Evolutionary conservation across 768 basidiomycete species (phyloP).

Genomic region (Boletus sp.): DNA sequence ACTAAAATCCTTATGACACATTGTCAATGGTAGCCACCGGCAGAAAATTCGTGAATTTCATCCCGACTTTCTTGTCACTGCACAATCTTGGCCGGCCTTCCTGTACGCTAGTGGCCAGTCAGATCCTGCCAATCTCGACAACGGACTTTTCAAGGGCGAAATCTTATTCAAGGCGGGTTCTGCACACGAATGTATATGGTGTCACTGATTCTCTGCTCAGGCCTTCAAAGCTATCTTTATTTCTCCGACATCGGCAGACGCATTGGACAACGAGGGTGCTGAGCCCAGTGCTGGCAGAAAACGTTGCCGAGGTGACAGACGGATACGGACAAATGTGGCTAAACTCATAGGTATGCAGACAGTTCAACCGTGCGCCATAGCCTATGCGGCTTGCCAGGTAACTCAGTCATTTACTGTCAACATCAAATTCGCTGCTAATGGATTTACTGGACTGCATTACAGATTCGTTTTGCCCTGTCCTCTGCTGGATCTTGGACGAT

Average conservation of each 20-base stretch:
- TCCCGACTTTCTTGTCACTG: not conserved
- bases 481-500: not conserved
- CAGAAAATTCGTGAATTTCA: not conserved
- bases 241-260: not conserved
- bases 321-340: not conserved
- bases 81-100: not conserved
- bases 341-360: not conserved
- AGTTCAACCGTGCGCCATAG: not conserved
- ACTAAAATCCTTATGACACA: not conserved
- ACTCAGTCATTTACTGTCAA: not conserved
- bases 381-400: slow-evolving; percentile 7
- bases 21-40: no score
- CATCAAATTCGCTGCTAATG: not conserved
- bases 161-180: not conserved
- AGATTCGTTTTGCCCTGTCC: slow-evolving; percentile 3
- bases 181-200: not conserved
- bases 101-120: not conserved
- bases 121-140: not conserved
- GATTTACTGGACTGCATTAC: not conserved
- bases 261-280: not conserved
- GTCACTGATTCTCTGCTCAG: not conserved
- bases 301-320: not conserved
- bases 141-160: not conserved
- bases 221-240: slow-evolving; percentile 2
- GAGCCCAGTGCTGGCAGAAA: not conserved